phyloP scores from a whole-genome alignment of 73 alveolate species.

The Stentor roeselii region DNA sequence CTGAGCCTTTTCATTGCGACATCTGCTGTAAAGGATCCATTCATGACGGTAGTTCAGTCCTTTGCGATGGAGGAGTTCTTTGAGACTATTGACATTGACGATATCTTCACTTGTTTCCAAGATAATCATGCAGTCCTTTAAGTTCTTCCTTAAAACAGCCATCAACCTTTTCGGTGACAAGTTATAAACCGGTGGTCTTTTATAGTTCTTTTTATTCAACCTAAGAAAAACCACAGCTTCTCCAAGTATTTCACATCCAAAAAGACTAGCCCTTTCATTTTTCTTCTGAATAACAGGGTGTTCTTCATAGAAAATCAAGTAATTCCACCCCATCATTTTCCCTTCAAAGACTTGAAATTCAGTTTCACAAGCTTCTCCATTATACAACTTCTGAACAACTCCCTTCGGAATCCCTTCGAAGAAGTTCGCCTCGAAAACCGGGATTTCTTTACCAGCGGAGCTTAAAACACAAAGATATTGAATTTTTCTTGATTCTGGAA shows the following conservation, averaged over 20 bases:
- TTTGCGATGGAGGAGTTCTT: constrained; percentile 52
- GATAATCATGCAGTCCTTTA: constrained; percentile 27
- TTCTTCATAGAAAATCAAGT: background rate
- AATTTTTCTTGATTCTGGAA: background rate
- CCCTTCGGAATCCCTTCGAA: background rate
- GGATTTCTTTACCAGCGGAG: constrained; percentile 11
- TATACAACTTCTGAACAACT: background rate
- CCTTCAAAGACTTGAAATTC: background rate
- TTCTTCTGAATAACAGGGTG: constrained; percentile 6
- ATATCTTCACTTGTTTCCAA: constrained; percentile 40
- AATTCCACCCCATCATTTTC: background rate
- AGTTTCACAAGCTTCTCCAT: constrained; percentile 1
- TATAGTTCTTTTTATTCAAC: background rate
- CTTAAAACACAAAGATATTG: background rate
- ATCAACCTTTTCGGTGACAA: background rate
- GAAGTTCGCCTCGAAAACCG: background rate
- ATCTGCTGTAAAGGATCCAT: constrained; percentile 37
- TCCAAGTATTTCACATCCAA: background rate
- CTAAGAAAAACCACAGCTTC: background rate
- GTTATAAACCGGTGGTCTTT: background rate
- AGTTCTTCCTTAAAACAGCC: background rate
- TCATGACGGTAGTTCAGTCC: constrained; percentile 44
- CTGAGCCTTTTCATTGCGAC: constrained; percentile 16
- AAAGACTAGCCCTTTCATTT: background rate
- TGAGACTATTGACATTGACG: constrained; percentile 30